These are phyloP conservation scores for Xylaria grammica DNA, from an alignment of 495 filamentous ascomycete species.

Conservation along the genomic window DNA sequence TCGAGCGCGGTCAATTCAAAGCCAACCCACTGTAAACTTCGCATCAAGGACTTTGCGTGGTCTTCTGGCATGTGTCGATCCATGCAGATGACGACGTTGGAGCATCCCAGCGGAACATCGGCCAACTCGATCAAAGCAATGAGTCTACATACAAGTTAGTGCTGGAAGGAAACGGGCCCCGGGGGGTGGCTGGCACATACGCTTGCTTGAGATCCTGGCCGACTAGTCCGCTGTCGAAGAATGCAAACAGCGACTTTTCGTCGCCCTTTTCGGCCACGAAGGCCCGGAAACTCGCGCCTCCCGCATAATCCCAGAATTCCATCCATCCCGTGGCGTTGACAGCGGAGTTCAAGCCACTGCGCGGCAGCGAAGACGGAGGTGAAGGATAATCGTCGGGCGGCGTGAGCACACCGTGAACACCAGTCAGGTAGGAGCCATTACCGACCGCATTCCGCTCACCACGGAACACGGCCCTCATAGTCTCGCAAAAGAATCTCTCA, in stretches of 20 bases:
- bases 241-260: constrained; percentile 81
- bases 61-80: constrained; percentile 66
- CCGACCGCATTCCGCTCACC: constrained; percentile 83
- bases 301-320: constrained; percentile 89
- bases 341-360: constrained; percentile 20
- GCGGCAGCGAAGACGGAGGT: constrained; percentile 22
- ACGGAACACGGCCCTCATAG: constrained; percentile 88
- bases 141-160: constrained; percentile 58
- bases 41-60: constrained; percentile 67
- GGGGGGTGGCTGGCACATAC: constrained; percentile 60
- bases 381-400: constrained; percentile 48
- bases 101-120: constrained; percentile 71
- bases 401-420: constrained; percentile 57
- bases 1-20: constrained; percentile 82
- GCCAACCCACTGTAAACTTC: constrained; percentile 89
- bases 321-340: constrained; percentile 58
- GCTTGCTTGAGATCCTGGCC: constrained; percentile 83
- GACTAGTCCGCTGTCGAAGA: constrained; percentile 74
- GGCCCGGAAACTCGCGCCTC: constrained; percentile 80
- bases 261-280: constrained; percentile 71
- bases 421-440: constrained; percentile 76
- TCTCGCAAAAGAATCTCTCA: constrained; percentile 99
- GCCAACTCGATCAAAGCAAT: constrained; percentile 92
- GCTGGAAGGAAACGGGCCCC: constrained; percentile 16
- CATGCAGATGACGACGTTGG: constrained; percentile 78